These are phyloP conservation scores for Panellus pusillus DNA, from an alignment of 768 basidiomycete species.

Conservation along the genomic window DNA sequence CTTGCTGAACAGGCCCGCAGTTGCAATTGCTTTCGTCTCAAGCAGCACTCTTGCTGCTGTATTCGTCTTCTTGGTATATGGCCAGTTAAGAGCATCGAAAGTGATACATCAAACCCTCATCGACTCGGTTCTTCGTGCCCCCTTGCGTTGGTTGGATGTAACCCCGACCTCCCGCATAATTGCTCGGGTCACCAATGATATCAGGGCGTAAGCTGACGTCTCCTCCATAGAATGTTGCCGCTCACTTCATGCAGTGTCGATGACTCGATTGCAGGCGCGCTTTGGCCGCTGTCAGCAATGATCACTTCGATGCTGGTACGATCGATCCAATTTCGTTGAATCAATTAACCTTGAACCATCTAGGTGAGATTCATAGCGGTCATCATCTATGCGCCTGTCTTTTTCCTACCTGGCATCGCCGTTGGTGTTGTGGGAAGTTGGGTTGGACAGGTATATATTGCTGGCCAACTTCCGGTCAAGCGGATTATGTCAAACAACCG, in stretches of 20 bases:
- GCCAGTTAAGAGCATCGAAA: conserved; percentile 40
- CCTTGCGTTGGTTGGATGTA: conserved; percentile 36
- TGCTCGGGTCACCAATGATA: conserved; percentile 49
- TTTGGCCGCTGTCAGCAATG: conserved; percentile 25
- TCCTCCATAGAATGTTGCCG: too few relatives aligned
- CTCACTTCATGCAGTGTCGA: conserved; percentile 6
- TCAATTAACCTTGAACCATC: conserved; percentile 5
- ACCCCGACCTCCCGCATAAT: conserved; percentile 39
- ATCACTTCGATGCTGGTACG: conserved; percentile 33
- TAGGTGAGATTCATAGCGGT: conserved; percentile 31
- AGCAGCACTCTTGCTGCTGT: conserved; percentile 27
- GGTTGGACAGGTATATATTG: conserved; percentile 28
- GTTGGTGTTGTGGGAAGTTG: conserved; percentile 22
- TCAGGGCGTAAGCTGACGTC: conserved; percentile 25
- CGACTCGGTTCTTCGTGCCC: conserved; percentile 42
- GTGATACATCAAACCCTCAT: conserved; percentile 41
- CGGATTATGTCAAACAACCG: conserved; percentile 26
- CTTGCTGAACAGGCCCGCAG: background rate
- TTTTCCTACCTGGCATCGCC: conserved; percentile 30
- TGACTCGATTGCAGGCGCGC: conserved; percentile 35
- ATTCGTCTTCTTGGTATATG: conserved; percentile 32
- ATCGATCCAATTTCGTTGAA: conserved; percentile 15
- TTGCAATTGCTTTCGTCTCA: conserved; percentile 26
- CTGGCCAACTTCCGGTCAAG: conserved; percentile 29
- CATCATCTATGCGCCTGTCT: conserved; percentile 28